These are phyloP conservation scores for Magnolia kwangsiensis DNA, from an alignment of 164 flowering plant species.

Conservation along the genomic window DNA sequence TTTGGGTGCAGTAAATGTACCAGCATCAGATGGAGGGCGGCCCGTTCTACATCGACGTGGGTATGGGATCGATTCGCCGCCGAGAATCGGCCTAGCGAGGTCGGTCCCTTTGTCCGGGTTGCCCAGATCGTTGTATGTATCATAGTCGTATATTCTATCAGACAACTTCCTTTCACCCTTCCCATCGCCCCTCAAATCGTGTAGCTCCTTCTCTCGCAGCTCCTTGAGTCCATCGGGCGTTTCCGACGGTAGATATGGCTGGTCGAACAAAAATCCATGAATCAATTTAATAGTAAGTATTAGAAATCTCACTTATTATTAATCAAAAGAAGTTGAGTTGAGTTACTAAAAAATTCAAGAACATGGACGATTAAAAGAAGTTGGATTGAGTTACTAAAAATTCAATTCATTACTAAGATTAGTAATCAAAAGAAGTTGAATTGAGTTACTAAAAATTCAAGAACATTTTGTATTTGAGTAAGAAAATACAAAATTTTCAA, in stretches of 20 bases:
- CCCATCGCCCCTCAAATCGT: slow-evolving; percentile 77
- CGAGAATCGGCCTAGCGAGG: slow-evolving; percentile 60
- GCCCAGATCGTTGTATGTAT: slow-evolving; percentile 86
- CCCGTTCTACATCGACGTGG: slow-evolving; percentile 96
- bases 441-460: too few relatives aligned
- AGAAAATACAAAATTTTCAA: too few relatives aligned
- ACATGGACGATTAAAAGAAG: too few relatives aligned
- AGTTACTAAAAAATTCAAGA: too few relatives aligned
- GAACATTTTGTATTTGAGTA: too few relatives aligned
- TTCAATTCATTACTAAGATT: too few relatives aligned
- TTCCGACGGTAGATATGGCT: slow-evolving; percentile 88
- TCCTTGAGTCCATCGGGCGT: slow-evolving; percentile 76
- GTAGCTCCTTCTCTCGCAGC: slow-evolving; percentile 77
- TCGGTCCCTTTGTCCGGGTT: slow-evolving; percentile 83
- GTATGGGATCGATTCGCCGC: slow-evolving; percentile 64
- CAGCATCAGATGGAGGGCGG: slow-evolving; percentile 64
- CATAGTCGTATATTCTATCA: slow-evolving; percentile 80
- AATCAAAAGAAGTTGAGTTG: too few relatives aligned
- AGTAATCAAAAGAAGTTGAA: too few relatives aligned
- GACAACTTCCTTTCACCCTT: slow-evolving; percentile 63
- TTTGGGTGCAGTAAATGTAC: slow-evolving; percentile 28
- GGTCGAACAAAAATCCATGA: slow-evolving; percentile 16
- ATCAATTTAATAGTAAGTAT: not conserved
- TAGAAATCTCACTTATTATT: not conserved
- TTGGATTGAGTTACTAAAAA: too few relatives aligned